Conservation (phyloP, 352 stramenopile genomes). For the Pythium sp. region DNA sequence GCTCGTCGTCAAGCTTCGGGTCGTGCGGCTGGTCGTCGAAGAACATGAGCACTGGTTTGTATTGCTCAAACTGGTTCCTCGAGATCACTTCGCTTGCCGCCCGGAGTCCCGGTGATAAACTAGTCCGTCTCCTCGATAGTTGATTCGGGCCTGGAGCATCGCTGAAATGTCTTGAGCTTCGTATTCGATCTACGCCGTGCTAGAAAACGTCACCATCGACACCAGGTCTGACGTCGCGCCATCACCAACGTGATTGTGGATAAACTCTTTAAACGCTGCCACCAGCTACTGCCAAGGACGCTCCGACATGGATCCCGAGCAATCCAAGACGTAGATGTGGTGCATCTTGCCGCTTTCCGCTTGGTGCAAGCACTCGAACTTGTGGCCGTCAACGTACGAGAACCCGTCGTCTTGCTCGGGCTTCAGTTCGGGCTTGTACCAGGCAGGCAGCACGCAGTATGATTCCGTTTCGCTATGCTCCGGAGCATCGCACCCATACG, state of each 20-base stretch:
- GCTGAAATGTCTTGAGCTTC: slow-evolving; percentile 43
- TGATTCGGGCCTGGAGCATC: slow-evolving; percentile 26
- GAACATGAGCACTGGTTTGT: slow-evolving; percentile 66
- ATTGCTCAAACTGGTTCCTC: slow-evolving; percentile 45
- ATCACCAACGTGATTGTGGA: slow-evolving; percentile 39
- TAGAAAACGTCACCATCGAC: slow-evolving; percentile 62
- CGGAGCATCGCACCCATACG: slow-evolving; percentile 61
- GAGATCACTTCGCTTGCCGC: slow-evolving; percentile 64
- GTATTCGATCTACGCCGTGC: slow-evolving; percentile 32
- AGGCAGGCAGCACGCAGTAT: slow-evolving; percentile 62
- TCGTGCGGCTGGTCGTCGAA: slow-evolving; percentile 63
- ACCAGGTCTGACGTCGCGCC: slow-evolving; percentile 41
- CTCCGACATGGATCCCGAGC: slow-evolving; percentile 66
- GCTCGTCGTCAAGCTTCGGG: slow-evolving; percentile 29
- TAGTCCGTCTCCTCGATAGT: slow-evolving; percentile 43
- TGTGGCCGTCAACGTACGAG: slow-evolving; percentile 60
- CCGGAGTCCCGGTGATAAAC: slow-evolving; percentile 41
- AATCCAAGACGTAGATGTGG: slow-evolving; percentile 75
- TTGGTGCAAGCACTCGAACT: slow-evolving; percentile 68
- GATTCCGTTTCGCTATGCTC: slow-evolving; percentile 61
- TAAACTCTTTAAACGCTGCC: slow-evolving; percentile 47
- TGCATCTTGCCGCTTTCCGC: slow-evolving; percentile 47
- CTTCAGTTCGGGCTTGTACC: slow-evolving; percentile 41
- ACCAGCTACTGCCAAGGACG: slow-evolving; percentile 50
- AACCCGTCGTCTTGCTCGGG: slow-evolving; percentile 37